Evolutionary conservation across 331 rosid genomes (phyloP).

Genomic region (Malus hybrid): DNA sequence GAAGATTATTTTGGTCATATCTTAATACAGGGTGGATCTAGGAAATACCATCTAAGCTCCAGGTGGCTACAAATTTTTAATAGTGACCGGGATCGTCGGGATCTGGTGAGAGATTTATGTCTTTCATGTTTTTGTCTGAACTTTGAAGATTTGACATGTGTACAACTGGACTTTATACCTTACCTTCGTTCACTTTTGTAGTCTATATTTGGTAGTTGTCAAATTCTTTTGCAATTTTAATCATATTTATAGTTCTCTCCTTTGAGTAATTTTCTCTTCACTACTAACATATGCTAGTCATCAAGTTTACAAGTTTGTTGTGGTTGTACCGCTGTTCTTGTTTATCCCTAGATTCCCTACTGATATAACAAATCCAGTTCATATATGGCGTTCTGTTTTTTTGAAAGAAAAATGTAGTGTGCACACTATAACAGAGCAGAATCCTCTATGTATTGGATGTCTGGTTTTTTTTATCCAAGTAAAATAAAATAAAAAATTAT

Average conservation of each 20-base stretch:
- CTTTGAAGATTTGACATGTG: background rate
- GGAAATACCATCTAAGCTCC: slow-evolving; percentile 76
- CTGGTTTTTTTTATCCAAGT: background rate
- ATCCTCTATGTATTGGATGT: background rate
- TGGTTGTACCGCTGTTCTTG: background rate
- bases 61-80: slow-evolving; percentile 90
- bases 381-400: background rate
- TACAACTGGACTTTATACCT: background rate
- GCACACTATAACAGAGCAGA: background rate
- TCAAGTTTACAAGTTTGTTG: background rate
- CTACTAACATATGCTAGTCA: background rate
- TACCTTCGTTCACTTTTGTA: background rate
- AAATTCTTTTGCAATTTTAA: background rate
- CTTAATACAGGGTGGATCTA: slow-evolving; percentile 74
- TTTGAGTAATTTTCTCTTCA: background rate
- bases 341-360: background rate
- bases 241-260: background rate
- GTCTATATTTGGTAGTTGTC: background rate
- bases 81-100: slow-evolving; percentile 91
- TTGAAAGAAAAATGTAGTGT: background rate
- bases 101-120: slow-evolving; percentile 42
- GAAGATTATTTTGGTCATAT: slow-evolving; percentile 9
- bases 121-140: slow-evolving; percentile 4
- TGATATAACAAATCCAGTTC: background rate
- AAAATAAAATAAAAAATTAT: background rate